These are phyloP conservation scores for Tuber melanosporum DNA, from an alignment of 495 filamentous ascomycete species.

Conservation along the genomic window DNA sequence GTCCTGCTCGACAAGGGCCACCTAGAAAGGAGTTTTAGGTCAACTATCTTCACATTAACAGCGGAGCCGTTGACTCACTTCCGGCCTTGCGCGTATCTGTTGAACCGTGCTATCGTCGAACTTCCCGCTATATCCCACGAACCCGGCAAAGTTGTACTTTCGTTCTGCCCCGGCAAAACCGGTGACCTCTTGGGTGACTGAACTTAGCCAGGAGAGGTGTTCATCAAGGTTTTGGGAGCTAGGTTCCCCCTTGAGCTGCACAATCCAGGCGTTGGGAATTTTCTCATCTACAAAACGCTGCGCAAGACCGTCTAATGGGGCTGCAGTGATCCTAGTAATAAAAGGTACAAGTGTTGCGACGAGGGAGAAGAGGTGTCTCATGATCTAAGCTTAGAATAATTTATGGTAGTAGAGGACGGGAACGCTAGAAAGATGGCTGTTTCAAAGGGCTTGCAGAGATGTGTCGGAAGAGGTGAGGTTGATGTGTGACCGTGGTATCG, in stretches of 20 bases:
- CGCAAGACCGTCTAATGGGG: neutral
- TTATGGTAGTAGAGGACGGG: neutral
- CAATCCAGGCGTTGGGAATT: conserved; percentile 20
- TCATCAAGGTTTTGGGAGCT: neutral
- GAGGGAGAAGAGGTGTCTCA: neutral
- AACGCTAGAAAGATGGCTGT: neutral
- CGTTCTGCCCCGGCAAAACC: conserved; percentile 7
- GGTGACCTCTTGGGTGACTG: conserved; percentile 6
- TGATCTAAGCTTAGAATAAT: neutral
- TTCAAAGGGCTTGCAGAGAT: neutral
- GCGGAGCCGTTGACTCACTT: conserved; percentile 1
- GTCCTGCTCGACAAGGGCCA: conserved; percentile 16
- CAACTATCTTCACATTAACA: neutral
- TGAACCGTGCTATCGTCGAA: conserved; percentile 13
- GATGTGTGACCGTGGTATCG: too few species aligned
- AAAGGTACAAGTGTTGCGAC: neutral
- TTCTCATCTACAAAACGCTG: neutral
- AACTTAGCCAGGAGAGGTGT: conserved; percentile 17
- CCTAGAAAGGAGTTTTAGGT: conserved; percentile 8
- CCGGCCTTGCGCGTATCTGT: conserved; percentile 14
- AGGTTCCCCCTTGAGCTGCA: conserved; percentile 16
- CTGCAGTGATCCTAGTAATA: neutral
- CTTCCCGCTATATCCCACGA: conserved; percentile 23
- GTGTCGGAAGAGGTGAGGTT: too few species aligned
- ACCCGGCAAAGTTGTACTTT: conserved; percentile 23